Conservation (phyloP, 2,329 filamentous ascomycete species). For the Lomentospora prolificans region DNA sequence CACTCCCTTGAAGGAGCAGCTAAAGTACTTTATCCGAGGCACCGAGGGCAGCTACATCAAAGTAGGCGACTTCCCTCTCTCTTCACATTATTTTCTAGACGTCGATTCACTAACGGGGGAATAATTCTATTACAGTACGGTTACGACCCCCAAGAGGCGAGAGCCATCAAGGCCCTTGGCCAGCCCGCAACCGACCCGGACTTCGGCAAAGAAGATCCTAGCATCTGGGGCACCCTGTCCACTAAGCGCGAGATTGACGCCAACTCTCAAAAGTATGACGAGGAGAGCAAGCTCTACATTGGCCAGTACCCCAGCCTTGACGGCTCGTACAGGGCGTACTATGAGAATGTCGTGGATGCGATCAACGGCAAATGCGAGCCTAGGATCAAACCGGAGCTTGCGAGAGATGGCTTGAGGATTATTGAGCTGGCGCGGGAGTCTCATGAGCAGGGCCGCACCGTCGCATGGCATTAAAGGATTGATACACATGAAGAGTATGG, state of each 20-base stretch:
- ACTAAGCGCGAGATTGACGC: conserved; percentile 25
- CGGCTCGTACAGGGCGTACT: conserved; percentile 28
- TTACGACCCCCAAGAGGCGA: conserved; percentile 24
- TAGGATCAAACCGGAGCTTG: conserved; percentile 27
- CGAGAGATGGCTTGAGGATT: conserved; percentile 27
- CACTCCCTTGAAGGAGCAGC: conserved; percentile 47
- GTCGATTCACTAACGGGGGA: no score
- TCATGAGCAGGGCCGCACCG: conserved; percentile 20
- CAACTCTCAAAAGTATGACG: conserved; percentile 20
- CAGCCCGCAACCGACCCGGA: conserved; percentile 12
- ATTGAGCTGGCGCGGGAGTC: conserved; percentile 32
- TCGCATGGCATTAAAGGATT: conserved; percentile 17
- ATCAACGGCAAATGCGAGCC: conserved; percentile 27
- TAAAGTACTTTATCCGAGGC: conserved; percentile 53
- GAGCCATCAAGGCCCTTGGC: conserved; percentile 11
- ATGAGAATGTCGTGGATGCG: conserved; percentile 29
- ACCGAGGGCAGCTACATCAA: conserved; percentile 42
- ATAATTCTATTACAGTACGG: no score
- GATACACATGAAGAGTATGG: no score
- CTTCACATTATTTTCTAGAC: no score
- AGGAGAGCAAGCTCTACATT: conserved; percentile 21
- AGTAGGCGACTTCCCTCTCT: no score
- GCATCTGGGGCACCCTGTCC: conserved; percentile 21
- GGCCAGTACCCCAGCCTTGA: conserved; percentile 27
- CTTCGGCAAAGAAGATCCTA: conserved; percentile 25